Base-by-base conservation (phyloP, 176 grass and related monocot species). In the Typha latifolia region DNA sequence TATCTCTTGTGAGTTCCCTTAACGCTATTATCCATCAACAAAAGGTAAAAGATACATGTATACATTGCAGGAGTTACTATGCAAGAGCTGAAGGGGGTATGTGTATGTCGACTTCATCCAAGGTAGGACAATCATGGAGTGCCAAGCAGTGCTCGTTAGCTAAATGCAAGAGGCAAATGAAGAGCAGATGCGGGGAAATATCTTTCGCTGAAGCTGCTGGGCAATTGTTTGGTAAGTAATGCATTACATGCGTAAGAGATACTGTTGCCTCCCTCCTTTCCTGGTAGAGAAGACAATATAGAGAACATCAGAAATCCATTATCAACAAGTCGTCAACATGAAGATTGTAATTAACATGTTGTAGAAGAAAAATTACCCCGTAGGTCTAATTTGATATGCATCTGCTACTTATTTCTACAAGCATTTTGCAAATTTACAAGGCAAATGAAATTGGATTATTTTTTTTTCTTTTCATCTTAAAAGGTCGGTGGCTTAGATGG, bases 131-230 rank as follows among this genome's bases (percentile, higher is more conserved):
- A 49, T 86, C 88, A 11, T 62, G 34, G 12, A 97, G 64, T 19
- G 51, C 79, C 61, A 97, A 76, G 51, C 63, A 21, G 66, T 97
- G 85, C 48, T 97, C 94, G 43, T 97, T 97, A 53, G 89, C 94
- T 64, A 97, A 75, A 69, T 97, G 94, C 70, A 97, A 66, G 19
- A 97, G 83, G 70, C 94, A 97, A 59, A 97, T 97, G 83, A 97
- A 92, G 65, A 89, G 86, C 16, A 97, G 73, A 73, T 92, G 94
- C 3, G 85, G 85, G 2, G 89, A 97, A 56, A 97, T 90, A 53
- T 97, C 88, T 2, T 78, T 79, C n/a, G 68, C 37, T 48, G 78
- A 22, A 73, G 64, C 71, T 66, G 76, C 74, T 8, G 70, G 63
- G 48, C 74, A 86, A 71, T 85, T 80, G 62, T 73, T 78, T 63